Conservation (phyloP, 257 asterid species). For the Solanum chiquidenum region DNA sequence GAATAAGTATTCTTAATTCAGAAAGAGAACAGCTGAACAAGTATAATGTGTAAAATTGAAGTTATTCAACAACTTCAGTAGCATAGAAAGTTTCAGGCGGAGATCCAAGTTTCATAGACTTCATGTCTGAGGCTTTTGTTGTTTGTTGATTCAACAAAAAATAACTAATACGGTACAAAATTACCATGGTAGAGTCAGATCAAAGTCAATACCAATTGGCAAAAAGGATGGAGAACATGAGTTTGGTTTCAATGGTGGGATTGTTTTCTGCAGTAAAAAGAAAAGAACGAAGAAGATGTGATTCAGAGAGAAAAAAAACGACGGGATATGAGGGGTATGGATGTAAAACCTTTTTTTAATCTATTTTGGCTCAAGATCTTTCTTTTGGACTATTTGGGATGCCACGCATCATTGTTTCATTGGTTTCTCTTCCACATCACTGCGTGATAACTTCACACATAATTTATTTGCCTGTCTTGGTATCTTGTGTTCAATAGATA, state of each 20-base stretch:
- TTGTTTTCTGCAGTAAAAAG: background rate
- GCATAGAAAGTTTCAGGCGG: background rate
- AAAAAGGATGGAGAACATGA: background rate
- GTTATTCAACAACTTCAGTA: constrained; percentile 15
- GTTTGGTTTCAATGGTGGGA: background rate
- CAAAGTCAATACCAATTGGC: background rate
- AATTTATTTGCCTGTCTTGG: background rate
- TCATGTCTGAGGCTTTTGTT: background rate
- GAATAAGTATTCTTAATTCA: background rate
- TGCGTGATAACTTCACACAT: background rate
- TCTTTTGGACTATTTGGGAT: background rate
- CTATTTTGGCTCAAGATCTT: background rate
- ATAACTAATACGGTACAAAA: background rate
- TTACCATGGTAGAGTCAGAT: background rate
- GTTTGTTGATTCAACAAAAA: background rate
- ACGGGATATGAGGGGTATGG: background rate
- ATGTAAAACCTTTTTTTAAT: background rate
- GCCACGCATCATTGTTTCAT: background rate
- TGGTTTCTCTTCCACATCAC: background rate
- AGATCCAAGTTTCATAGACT: background rate
- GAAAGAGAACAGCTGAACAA: background rate
- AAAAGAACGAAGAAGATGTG: background rate
- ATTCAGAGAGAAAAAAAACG: background rate
- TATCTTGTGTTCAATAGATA: background rate
- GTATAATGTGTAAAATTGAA: background rate